phyloP scores from a whole-genome alignment of 345 rosid species.

The Syzygium jambos region DNA sequence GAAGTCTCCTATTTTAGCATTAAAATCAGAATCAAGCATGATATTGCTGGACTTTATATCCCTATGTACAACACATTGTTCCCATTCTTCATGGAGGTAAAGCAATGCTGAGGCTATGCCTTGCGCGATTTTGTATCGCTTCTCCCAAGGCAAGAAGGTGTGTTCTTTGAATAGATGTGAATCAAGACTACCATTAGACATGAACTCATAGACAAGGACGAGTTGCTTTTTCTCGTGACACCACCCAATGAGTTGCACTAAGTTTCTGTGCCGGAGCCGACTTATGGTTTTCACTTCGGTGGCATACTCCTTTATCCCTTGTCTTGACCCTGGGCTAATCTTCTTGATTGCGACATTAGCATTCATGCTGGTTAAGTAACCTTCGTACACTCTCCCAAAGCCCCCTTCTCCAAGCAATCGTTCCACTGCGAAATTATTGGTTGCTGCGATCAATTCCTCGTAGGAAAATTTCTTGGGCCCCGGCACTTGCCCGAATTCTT shows the following conservation, averaged over 20 bases:
- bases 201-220: not conserved
- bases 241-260: not conserved
- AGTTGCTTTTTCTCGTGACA: not conserved
- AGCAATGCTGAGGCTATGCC: not conserved
- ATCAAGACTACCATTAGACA: not conserved
- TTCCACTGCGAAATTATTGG: not conserved
- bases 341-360: not conserved
- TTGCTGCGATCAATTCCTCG: not conserved
- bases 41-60: not conserved
- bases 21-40: not conserved
- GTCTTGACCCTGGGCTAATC: not conserved
- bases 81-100: not conserved
- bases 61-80: accelerated
- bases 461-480: not conserved
- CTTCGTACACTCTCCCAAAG: not conserved
- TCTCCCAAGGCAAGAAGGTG: not conserved
- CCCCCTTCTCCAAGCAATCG: not conserved
- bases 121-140: accelerated
- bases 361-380: not conserved
- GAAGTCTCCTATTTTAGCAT: not conserved
- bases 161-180: not conserved
- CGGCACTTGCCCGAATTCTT: not conserved
- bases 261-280: not conserved
- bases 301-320: not conserved
- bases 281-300: not conserved